Evolutionary conservation across 352 stramenopile genomes (phyloP).

Genomic region (Pythium rishiriense): DNA sequence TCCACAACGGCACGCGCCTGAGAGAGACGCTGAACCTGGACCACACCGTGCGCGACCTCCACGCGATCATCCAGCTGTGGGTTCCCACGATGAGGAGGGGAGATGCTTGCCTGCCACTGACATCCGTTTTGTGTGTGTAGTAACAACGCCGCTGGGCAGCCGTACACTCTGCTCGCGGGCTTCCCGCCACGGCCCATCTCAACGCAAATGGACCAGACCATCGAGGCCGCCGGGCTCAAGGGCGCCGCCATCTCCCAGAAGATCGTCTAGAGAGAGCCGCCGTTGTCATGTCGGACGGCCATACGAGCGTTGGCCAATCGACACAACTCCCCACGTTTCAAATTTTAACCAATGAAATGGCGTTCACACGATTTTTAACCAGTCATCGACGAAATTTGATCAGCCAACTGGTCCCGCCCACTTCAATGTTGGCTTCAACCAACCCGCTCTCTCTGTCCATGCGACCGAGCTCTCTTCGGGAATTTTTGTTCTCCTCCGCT

Average conservation of each 20-base stretch:
- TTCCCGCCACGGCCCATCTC: slow-evolving; percentile 91
- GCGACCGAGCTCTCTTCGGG: too few species aligned
- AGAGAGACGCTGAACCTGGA: slow-evolving; percentile 85
- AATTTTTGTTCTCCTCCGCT: neutral
- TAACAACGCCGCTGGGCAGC: slow-evolving; percentile 63
- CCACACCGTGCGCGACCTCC: slow-evolving; percentile 87
- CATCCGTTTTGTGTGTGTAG: slow-evolving; percentile 28
- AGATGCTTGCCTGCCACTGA: too few species aligned
- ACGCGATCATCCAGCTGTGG: slow-evolving; percentile 85
- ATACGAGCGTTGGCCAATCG: too few species aligned
- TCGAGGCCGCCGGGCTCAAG: slow-evolving; percentile 91
- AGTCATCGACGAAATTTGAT: neutral
- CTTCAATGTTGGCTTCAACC: neutral
- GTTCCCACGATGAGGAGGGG: too few species aligned
- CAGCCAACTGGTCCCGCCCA: neutral
- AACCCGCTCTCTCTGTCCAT: too few species aligned
- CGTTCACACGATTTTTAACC: too few species aligned
- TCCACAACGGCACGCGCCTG: slow-evolving; percentile 81
- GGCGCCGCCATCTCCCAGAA: slow-evolving; percentile 92
- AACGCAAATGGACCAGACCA: slow-evolving; percentile 78
- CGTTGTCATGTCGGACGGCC: neutral
- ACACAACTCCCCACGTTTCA: too few species aligned
- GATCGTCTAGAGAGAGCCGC: slow-evolving; percentile 69
- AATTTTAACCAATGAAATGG: too few species aligned
- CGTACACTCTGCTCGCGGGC: slow-evolving; percentile 91